Evolutionary conservation across 495 filamentous ascomycete genomes (phyloP).

Genomic region (Daldinia childiae): DNA sequence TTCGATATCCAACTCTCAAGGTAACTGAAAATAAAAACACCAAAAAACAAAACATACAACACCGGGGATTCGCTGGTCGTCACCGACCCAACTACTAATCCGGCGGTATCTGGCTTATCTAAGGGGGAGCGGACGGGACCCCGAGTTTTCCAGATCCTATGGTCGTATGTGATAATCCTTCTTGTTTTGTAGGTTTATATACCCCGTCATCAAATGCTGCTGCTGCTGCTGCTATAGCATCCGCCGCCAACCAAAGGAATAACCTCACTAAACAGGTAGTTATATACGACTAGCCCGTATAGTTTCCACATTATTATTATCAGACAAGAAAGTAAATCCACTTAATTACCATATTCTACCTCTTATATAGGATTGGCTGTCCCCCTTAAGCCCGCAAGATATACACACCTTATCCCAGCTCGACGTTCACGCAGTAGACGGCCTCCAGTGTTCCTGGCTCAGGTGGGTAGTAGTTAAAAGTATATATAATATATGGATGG

Average conservation of each 20-base stretch:
- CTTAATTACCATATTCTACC: not conserved
- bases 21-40: not conserved
- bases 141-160: constrained; percentile 57
- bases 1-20: too few species aligned
- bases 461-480: not conserved
- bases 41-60: constrained; percentile 54
- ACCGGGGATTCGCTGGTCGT: constrained; percentile 60
- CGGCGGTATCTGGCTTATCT: constrained; percentile 52
- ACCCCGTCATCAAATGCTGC: too few species aligned
- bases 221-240: not conserved
- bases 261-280: too few species aligned
- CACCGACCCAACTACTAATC: constrained; percentile 62
- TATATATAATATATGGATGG: constrained; percentile 27
- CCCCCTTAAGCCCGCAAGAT: not conserved
- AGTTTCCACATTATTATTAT: too few species aligned
- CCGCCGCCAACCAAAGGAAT: too few species aligned
- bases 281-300: too few species aligned
- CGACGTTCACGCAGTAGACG: not conserved
- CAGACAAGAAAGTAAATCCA: not conserved
- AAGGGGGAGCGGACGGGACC: constrained; percentile 63
- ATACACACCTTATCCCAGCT: not conserved
- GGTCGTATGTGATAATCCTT: constrained; percentile 51
- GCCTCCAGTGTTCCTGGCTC: not conserved
- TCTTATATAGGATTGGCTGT: not conserved
- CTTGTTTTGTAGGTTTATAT: not conserved